A percentile compares a stretch with the other conserved stretches of the same genome.
phyloP scores from a whole-genome alignment of 1,284 basidiomycete species.

The Coniferiporia weirii region DNA sequence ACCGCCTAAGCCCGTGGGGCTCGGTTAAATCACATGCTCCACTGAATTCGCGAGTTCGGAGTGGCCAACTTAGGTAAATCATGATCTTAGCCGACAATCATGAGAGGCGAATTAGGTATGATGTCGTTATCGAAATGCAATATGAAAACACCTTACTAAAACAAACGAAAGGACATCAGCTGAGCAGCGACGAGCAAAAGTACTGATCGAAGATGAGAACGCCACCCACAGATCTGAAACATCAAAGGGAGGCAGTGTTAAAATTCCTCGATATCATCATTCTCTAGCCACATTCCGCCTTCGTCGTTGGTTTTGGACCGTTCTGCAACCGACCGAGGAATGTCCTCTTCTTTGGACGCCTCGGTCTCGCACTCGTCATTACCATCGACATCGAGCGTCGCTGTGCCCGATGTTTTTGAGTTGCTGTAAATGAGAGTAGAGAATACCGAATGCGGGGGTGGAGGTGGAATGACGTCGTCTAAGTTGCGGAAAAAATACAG shows the following conservation, averaged over 20 bases:
- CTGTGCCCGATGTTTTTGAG: neutral
- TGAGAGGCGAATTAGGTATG: no score
- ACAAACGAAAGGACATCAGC: no score
- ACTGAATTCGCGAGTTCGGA: no score
- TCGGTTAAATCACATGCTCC: neutral
- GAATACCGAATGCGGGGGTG: constrained; percentile 12
- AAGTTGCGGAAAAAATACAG: neutral
- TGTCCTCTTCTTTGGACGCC: neutral
- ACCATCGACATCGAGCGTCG: neutral
- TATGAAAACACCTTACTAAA: no score
- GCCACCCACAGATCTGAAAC: neutral
- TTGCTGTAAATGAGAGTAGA: constrained; percentile 5
- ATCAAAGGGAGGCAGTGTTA: constrained; percentile 13
- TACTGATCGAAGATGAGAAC: no score
- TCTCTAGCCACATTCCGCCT: constrained; percentile 57
- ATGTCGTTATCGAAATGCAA: no score
- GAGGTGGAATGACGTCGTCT: neutral
- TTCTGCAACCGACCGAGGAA: constrained; percentile 13
- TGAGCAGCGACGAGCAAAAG: no score
- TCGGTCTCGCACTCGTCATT: constrained; percentile 1
- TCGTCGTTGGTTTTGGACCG: neutral
- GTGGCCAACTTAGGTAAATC: no score
- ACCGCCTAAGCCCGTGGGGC: neutral
- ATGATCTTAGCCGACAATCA: no score
- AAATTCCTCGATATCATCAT: constrained; percentile 65